Evolutionary conservation across 2,329 filamentous ascomycete genomes (phyloP).

Genomic region (Arthroderma sp.): DNA sequence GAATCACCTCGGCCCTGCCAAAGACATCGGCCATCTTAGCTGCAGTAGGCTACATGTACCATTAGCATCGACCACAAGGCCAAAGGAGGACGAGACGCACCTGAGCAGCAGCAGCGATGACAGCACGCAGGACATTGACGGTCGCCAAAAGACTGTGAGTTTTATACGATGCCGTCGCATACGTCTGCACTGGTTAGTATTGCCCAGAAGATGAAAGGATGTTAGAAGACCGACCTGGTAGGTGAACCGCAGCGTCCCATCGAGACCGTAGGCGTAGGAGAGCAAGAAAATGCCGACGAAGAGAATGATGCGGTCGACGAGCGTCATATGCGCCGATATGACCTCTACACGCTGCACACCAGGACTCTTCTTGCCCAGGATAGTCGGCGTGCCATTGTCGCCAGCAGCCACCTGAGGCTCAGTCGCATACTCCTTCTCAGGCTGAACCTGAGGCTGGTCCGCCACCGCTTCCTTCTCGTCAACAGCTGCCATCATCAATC

Average conservation of each 20-base stretch:
- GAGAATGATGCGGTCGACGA: conserved; percentile 43
- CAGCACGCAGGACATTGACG: conserved; percentile 46
- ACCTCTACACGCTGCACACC: conserved; percentile 51
- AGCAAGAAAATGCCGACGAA: conserved; percentile 52
- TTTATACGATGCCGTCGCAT: conserved; percentile 42
- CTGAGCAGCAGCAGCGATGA: conserved; percentile 48
- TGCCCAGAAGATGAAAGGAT: conserved; percentile 14
- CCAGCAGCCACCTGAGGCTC: background rate
- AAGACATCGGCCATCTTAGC: conserved; percentile 54
- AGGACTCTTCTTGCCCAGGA: conserved; percentile 28
- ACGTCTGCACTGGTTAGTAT: conserved; percentile 30
- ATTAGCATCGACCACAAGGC: background rate
- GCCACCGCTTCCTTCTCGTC: background rate
- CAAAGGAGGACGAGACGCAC: conserved; percentile 17
- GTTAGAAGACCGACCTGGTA: conserved; percentile 33
- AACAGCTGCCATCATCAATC: background rate
- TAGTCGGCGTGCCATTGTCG: background rate
- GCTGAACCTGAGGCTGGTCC: background rate
- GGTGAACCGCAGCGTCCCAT: conserved; percentile 44
- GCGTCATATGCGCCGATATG: conserved; percentile 42
- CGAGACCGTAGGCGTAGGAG: conserved; percentile 52
- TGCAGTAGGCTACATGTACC: conserved; percentile 39
- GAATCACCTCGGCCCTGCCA: conserved; percentile 48
- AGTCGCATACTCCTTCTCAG: background rate
- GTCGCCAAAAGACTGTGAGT: conserved; percentile 47